Evolutionary conservation across 257 asterid species (phyloP), one percentile per base, ranked within the genome.

Genomic region (Solanum habrochaites): DNA sequence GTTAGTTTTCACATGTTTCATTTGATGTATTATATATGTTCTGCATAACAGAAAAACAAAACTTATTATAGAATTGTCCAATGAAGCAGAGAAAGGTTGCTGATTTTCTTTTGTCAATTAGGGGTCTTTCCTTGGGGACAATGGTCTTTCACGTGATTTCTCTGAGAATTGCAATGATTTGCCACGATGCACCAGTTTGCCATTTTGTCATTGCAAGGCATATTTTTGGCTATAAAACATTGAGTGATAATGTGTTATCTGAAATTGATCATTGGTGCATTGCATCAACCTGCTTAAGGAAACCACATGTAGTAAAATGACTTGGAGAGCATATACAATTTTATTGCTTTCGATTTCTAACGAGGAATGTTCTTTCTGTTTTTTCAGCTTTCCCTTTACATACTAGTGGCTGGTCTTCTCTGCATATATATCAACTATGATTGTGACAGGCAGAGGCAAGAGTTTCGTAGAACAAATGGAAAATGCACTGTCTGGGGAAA

Each of bases 391-490:
- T 90, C 99, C 66, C 67, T 92, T 40, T 93, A 87, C 77, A 94
- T 94, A 81, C 93, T 95, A 80, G 93, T 90, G 27, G 95, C 98
- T 62, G 99, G 98, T 87, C 83, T 94, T 89, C 94, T 97, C 77
- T 97, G 98, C 94, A 90, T 95, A 87, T 97, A 94, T 72, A 91
- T 97, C 93, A 95, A 97, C 93, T 95, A 97, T 71, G 99, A 97
- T 87, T 95, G 99, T 40, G 99, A 97, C 88, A 93, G 98, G 89
- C 99, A 95, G 90, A 93, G 98, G 88, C 98, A 97, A 93, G 98
- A 95, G 87, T 97, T 97, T 60, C 97, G 98, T 49, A 89, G 95
- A 86, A 97, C 98, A 89, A 97, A 95, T 83, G 99, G 98, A 66
- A 97, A 95, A 91, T 88, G 94, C 92, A 86, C 88, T 90, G 95